phyloP scores from a whole-genome alignment of 768 basidiomycete species.

The Boletus edulis region DNA sequence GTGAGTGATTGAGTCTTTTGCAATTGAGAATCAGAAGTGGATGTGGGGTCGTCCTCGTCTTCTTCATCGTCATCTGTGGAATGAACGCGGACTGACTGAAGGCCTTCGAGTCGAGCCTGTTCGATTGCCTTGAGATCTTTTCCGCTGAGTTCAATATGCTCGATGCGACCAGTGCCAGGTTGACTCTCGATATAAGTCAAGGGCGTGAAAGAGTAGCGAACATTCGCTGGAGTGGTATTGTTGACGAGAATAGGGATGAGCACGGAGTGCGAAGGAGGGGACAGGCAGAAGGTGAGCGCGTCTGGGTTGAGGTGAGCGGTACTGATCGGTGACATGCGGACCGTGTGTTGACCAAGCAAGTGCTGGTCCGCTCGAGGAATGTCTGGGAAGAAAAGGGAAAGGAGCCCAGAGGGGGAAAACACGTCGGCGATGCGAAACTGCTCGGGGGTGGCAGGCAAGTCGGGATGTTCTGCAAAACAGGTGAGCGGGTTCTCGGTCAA shows the following conservation, averaged over 20 bases:
- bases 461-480: constrained; percentile 28
- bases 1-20: constrained; percentile 74
- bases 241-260: constrained; percentile 86
- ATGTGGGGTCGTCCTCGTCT: constrained; percentile 39
- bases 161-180: constrained; percentile 43
- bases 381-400: constrained; percentile 38
- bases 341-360: constrained; percentile 83
- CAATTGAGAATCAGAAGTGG: constrained; percentile 44
- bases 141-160: constrained; percentile 52
- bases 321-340: constrained; percentile 90
- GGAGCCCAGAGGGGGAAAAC: constrained; percentile 49
- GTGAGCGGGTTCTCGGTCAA: constrained; percentile 1
- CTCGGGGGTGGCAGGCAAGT: constrained; percentile 43
- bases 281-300: constrained; percentile 69
- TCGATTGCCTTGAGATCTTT: constrained; percentile 72
- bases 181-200: constrained; percentile 48
- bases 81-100: constrained; percentile 44
- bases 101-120: constrained; percentile 49
- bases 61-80: constrained; percentile 67
- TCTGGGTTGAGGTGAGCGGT: constrained; percentile 88
- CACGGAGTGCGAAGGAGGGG: constrained; percentile 49
- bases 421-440: constrained; percentile 48
- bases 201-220: constrained; percentile 74
- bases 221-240: constrained; percentile 72
- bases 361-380: constrained; percentile 48